Base-by-base conservation (phyloP, 768 basidiomycete species). In the Trametes cingulata region DNA sequence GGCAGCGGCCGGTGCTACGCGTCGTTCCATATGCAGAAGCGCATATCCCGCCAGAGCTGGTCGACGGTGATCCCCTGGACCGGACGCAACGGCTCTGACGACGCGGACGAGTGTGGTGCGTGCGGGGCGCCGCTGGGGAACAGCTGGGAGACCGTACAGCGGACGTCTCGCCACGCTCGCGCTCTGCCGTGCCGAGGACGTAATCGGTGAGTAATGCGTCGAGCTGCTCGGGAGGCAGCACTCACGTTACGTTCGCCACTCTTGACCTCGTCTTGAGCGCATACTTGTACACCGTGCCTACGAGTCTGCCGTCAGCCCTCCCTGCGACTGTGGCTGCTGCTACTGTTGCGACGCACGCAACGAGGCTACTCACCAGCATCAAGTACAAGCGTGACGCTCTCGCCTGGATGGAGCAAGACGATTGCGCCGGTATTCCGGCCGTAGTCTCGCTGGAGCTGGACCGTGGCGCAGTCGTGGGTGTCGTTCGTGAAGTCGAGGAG, bases 401-500 rank as follows among this genome's bases (percentile, higher is more conserved):
- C 87, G 48, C 81, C 78, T 4, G 87, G 86, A 58, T 82, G 78
- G 40, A 90, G 75, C 25, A 88, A 69, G 46, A 87, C 78, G 60
- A 82, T 77, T 51, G 82, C 77, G 52, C 79, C 79, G 15, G 80
- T 73, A 50, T 78, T 78, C 52, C 81, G 77, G 46, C 85, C 86
- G 63, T 88, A 88, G 72, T 88, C 82, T 36, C 81, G 79, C 60
- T 86, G 73, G 29, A 86, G 78, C 69, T 89, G 86, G 37, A 89
- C 75, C 42, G 86, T 83, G 60, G 85, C 81, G 54, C 76, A 80
- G 68, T 86, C 84, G 65, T 77, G 81, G 15, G 85, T 87, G 66
- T 89, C 87, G 71, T 89, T 90, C 50, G 81, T 82, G 71, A 90
- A 80, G 69, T 85, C 84, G 70, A 89, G 82, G 55, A 83, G 77